A percentile compares a stretch with the other conserved stretches of the same genome.
These are phyloP conservation scores for Venturiaceae sp. DNA, from an alignment of 2,329 filamentous ascomycete genomes.

Conservation along the genomic window DNA sequence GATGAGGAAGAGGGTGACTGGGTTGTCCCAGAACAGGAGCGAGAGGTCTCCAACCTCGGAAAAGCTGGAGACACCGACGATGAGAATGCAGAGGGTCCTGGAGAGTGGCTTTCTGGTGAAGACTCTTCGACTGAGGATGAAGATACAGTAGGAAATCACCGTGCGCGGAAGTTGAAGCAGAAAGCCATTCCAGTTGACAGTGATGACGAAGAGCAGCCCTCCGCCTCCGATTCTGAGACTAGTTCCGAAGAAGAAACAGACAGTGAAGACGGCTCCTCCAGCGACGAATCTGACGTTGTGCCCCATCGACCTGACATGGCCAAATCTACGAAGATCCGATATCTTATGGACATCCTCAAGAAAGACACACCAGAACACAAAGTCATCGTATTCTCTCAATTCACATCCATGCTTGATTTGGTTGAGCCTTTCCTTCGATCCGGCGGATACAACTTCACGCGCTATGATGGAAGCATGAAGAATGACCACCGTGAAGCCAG, in stretches of 20 bases:
- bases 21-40: slow-evolving; percentile 58
- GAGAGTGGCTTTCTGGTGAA: slow-evolving; percentile 69
- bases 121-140: slow-evolving; percentile 56
- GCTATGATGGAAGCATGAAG: slow-evolving; percentile 92
- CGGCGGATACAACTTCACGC: slow-evolving; percentile 66
- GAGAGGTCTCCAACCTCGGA: slow-evolving; percentile 55
- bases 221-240: slow-evolving; percentile 26
- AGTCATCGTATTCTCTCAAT: slow-evolving; percentile 97
- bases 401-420: slow-evolving; percentile 95
- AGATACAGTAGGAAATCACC: slow-evolving; percentile 40
- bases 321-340: slow-evolving; percentile 82
- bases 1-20: slow-evolving; percentile 63
- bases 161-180: slow-evolving; percentile 23
- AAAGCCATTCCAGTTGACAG: slow-evolving; percentile 48
- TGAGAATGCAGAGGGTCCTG: slow-evolving; percentile 78
- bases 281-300: slow-evolving; percentile 36
- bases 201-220: slow-evolving; percentile 17
- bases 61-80: slow-evolving; percentile 79
- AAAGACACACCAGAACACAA: slow-evolving; percentile 77
- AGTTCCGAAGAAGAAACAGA: slow-evolving; percentile 34
- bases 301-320: slow-evolving; percentile 15
- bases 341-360: slow-evolving; percentile 71
- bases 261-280: slow-evolving; percentile 22
- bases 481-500: slow-evolving; percentile 89
- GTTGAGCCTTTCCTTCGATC: slow-evolving; percentile 81